Evolutionary conservation across 495 filamentous ascomycete genomes (phyloP).

Genomic region (Penicillium tannophilum): DNA sequence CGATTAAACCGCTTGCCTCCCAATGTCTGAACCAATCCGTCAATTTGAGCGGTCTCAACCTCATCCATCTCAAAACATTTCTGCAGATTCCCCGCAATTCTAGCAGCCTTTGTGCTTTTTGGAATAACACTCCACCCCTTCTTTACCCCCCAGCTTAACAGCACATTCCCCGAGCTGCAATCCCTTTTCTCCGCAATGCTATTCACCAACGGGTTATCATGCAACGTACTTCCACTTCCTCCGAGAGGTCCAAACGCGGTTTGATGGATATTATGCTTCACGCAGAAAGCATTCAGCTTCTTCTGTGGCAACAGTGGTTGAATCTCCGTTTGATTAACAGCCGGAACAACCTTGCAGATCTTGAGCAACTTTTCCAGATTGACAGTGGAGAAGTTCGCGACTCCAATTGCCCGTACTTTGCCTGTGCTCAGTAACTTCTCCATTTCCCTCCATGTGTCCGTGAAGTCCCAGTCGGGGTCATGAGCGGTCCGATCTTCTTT

Average conservation of each 20-base stretch:
- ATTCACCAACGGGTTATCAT: slow-evolving; percentile 56
- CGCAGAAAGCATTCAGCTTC: slow-evolving; percentile 53
- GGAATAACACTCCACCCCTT: slow-evolving; percentile 62
- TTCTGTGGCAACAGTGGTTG: slow-evolving; percentile 60
- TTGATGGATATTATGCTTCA: slow-evolving; percentile 56
- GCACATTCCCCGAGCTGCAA: slow-evolving; percentile 59
- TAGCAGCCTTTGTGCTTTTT: slow-evolving; percentile 51
- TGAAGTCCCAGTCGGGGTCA: slow-evolving; percentile 42
- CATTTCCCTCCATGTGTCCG: slow-evolving; percentile 55
- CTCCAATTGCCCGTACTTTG: slow-evolving; percentile 57
- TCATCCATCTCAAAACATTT: slow-evolving; percentile 53
- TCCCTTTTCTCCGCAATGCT: slow-evolving; percentile 53
- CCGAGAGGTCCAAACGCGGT: slow-evolving; percentile 68
- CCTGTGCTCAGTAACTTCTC: slow-evolving; percentile 56
- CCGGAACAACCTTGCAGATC: slow-evolving; percentile 56
- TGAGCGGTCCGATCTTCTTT: slow-evolving; percentile 47
- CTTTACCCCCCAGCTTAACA: slow-evolving; percentile 62
- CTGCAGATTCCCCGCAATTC: slow-evolving; percentile 55
- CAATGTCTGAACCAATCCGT: slow-evolving; percentile 33
- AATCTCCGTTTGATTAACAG: slow-evolving; percentile 62
- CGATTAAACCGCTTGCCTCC: slow-evolving; percentile 33
- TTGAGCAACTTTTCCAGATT: slow-evolving; percentile 46
- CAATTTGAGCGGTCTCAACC: slow-evolving; percentile 53
- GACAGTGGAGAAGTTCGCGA: slow-evolving; percentile 55
- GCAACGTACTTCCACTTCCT: slow-evolving; percentile 45